Evolutionary conservation across 1,284 basidiomycete genomes (phyloP).

Genomic region (Ceratobasidium sp.): DNA sequence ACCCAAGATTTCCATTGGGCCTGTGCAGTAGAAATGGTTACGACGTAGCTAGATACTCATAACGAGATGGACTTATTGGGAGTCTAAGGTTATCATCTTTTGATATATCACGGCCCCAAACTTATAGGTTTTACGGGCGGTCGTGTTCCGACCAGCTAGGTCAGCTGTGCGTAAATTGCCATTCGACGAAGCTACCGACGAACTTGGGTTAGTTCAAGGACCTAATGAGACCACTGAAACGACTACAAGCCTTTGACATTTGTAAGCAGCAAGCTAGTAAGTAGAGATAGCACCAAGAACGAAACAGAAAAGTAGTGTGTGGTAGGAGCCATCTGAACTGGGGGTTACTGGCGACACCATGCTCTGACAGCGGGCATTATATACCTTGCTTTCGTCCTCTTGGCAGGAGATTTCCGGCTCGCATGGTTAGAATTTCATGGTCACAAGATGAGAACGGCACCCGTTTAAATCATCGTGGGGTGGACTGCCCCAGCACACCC

Average conservation of each 20-base stretch:
- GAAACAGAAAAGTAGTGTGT: neutral
- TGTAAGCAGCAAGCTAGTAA: neutral
- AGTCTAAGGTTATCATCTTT: constrained; percentile 16
- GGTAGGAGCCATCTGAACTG: neutral
- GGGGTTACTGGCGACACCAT: neutral
- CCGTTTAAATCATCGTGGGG: neutral
- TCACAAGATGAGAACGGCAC: neutral
- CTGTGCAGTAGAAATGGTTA: constrained; percentile 17
- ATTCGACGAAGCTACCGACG: neutral
- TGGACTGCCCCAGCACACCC: neutral
- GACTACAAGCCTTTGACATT: neutral
- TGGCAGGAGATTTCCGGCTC: neutral
- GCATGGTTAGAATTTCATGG: neutral
- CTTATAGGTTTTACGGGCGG: constrained; percentile 28
- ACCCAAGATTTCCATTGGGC: constrained; percentile 29
- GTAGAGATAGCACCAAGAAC: neutral
- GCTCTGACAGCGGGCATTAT: neutral
- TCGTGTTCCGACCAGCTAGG: neutral
- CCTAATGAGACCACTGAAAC: neutral
- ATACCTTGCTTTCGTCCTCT: neutral
- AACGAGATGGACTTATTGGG: constrained; percentile 22
- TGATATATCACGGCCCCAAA: constrained; percentile 32
- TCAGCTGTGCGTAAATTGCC: neutral
- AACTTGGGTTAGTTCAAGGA: neutral
- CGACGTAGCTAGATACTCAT: neutral